Percentiles rank a stretch among this genome's conserved stretches.
phyloP scores from a whole-genome alignment of 306 rosid genomes.

The Dalbergia oliveri region DNA sequence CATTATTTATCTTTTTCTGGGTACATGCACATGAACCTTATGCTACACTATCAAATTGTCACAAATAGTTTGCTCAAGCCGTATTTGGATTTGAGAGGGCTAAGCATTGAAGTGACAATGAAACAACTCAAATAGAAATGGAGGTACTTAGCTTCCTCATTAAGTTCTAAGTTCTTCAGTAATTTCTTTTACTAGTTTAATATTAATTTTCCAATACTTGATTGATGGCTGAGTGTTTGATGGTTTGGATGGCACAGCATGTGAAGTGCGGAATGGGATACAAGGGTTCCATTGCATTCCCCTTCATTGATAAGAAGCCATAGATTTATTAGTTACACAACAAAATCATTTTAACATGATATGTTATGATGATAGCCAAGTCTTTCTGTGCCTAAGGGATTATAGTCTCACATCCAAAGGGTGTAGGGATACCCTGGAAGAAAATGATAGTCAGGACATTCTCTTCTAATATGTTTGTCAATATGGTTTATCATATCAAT shows the following conservation, averaged over 20 bases:
- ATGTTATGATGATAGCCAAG: constrained; percentile 12
- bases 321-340: not conserved
- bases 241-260: constrained; percentile 8
- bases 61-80: not conserved
- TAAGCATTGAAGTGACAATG: not conserved
- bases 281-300: constrained; percentile 8
- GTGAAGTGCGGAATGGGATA: constrained; percentile 6
- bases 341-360: constrained; percentile 1
- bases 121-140: constrained; percentile 24
- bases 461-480: constrained; percentile 6
- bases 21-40: too few species aligned
- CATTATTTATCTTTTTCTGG: not conserved
- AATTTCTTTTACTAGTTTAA: not conserved
- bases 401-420: too few species aligned
- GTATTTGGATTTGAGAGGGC: constrained; percentile 18
- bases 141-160: not conserved
- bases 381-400: not conserved
- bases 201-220: not conserved
- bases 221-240: not conserved
- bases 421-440: too few species aligned
- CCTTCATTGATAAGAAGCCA: constrained; percentile 3
- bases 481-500: not conserved
- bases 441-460: not conserved
- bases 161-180: constrained; percentile 10
- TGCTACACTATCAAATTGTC: not conserved